Evolutionary conservation across 495 filamentous ascomycete genomes (phyloP), one percentile per base, ranked within the genome.

Genomic region (Niebla homalea): DNA sequence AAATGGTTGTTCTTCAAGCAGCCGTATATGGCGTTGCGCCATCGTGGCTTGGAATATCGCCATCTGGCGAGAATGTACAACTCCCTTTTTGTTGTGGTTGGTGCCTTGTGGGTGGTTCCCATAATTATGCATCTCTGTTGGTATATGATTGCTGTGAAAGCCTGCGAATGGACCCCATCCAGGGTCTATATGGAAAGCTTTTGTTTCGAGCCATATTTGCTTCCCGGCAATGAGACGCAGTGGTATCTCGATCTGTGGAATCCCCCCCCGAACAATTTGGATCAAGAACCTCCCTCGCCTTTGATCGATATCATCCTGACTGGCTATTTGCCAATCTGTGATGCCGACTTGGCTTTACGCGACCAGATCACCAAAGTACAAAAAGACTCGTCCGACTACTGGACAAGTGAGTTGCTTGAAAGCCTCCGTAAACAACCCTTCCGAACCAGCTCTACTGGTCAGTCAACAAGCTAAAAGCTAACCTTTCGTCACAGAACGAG

Each of bases 401-500:
- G n/a, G n/a, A n/a, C n/a, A n/a, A 10, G 36, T n/a, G 16, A 37
- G 16, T n/a, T 10, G 12, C 4, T 40, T 5, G 4, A 40, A 3
- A 40, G 37, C 15, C 37, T 16, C 37, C 11, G 37, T 20, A 20
- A 4, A 12, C 3, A 3, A 16, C 16, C 10, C 36, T 10, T 37
- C 10, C 10, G 36, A 5, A 16, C 5, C 4, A 20, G 3, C 37
- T 40, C 5, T 11, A n/a, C n/a, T n/a, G n/a, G n/a, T 20, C 37
- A 10, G 16, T 37, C 36, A 25, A 25, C 20, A 26, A 14, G 14
- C 67, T n/a, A 57, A 72, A n/a, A n/a, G n/a, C 29, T 53, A 55
- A 37, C 66, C n/a, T n/a, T n/a, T 61, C 16, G 74, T 43, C 15
- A 63, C 67, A 46, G 54, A 35, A 14, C 12, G 12, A 19, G 20